These are phyloP conservation scores for Diaporthe humulicola DNA, from an alignment of 2,329 filamentous ascomycete species.

Conservation along the genomic window DNA sequence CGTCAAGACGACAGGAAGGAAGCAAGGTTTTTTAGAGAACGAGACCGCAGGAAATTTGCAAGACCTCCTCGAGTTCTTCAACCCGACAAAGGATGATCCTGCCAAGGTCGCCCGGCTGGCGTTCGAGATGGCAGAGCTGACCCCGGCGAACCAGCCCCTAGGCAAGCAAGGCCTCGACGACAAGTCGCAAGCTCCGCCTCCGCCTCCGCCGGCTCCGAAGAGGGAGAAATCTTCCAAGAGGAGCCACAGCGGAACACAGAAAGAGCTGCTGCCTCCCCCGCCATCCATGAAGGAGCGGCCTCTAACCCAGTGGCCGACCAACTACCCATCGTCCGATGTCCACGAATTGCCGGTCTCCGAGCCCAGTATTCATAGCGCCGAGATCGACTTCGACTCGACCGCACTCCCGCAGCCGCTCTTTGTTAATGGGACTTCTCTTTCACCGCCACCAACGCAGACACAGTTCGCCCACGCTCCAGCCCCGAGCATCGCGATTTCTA, in stretches of 20 bases:
- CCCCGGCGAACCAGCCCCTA: slow-evolving; percentile 33
- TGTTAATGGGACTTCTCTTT: slow-evolving; percentile 24
- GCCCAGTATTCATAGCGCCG: slow-evolving; percentile 21
- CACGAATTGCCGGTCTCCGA: slow-evolving; percentile 34
- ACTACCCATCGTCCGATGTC: slow-evolving; percentile 7
- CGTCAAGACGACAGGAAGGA: slow-evolving; percentile 66
- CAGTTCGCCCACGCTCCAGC: slow-evolving; percentile 17
- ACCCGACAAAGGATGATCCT: slow-evolving; percentile 68
- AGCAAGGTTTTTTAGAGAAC: slow-evolving; percentile 71
- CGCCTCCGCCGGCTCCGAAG: slow-evolving; percentile 36
- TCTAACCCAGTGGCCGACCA: slow-evolving; percentile 36
- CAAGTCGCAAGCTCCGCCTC: slow-evolving; percentile 36
- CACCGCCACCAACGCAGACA: slow-evolving; percentile 30
- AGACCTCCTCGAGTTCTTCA: slow-evolving; percentile 76
- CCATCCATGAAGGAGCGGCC: slow-evolving; percentile 34
- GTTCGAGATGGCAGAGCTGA: slow-evolving; percentile 65
- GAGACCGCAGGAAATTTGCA: slow-evolving; percentile 74
- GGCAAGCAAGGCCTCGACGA: slow-evolving; percentile 33
- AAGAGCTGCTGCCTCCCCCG: slow-evolving; percentile 29
- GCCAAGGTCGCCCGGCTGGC: slow-evolving; percentile 70
- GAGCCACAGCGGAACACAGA: slow-evolving; percentile 33
- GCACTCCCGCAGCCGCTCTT: slow-evolving; percentile 39
- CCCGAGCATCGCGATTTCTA: slow-evolving; percentile 38
- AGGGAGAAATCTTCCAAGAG: slow-evolving; percentile 37
- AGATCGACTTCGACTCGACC: slow-evolving; percentile 37